Evolutionary conservation across 257 asterid genomes (phyloP).

Genomic region (Penstemon davidsonii): DNA sequence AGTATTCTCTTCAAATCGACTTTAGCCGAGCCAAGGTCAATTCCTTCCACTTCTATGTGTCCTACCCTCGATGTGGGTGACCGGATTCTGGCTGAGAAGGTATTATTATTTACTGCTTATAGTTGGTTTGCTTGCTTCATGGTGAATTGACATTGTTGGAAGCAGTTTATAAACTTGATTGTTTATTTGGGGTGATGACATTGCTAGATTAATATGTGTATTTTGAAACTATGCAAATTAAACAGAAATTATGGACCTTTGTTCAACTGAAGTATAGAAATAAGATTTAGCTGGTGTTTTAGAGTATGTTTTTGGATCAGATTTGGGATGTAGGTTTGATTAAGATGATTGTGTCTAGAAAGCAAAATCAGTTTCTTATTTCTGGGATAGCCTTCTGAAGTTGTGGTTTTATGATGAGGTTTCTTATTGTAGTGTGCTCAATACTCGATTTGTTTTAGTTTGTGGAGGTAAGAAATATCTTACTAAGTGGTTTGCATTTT

Average conservation of each 20-base stretch:
- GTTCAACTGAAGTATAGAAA: constrained; percentile 8
- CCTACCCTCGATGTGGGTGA: constrained; percentile 95
- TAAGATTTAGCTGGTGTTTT: constrained; percentile 15
- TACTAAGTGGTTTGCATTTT: background rate
- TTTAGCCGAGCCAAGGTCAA: constrained; percentile 96
- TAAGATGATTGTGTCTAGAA: constrained; percentile 28
- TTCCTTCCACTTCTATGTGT: constrained; percentile 87
- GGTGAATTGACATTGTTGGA: background rate
- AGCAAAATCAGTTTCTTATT: constrained; percentile 22
- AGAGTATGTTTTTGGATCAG: too few species aligned
- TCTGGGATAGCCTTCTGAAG: too few species aligned
- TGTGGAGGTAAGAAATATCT: constrained; percentile 18
- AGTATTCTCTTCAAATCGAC: constrained; percentile 73
- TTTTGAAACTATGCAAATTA: background rate
- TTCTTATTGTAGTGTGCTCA: too few species aligned
- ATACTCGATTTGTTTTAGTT: background rate
- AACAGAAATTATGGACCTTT: background rate
- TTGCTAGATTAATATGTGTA: background rate
- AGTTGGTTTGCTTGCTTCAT: background rate
- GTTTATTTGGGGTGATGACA: too few species aligned
- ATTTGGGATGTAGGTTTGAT: constrained; percentile 22
- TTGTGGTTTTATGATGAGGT: too few species aligned
- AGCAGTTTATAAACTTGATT: background rate
- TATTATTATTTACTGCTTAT: background rate
- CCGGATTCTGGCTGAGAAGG: constrained; percentile 86